phyloP scores from a whole-genome alignment of 2,329 filamentous ascomycete genomes.

The Cladosporium sp. region DNA sequence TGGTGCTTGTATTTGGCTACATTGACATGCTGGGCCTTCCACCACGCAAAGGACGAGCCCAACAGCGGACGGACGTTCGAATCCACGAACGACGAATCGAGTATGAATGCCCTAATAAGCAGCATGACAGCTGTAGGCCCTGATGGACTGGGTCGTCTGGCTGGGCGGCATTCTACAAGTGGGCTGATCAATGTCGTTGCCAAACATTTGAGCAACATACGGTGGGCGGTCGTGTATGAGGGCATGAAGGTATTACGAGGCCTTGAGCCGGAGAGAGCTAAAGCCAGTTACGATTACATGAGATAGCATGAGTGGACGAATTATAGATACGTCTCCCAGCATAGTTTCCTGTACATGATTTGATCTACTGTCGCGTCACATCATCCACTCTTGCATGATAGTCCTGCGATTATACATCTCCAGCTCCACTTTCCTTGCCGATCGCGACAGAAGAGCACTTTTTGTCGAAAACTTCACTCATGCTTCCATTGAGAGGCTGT shows the following conservation, averaged over 20 bases:
- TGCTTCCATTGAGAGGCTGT: no score
- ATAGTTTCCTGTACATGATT: no score
- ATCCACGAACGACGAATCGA: background rate
- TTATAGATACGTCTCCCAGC: no score
- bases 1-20: slow-evolving; percentile 61
- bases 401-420: no score
- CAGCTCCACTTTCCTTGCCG: no score
- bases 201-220: slow-evolving; percentile 51
- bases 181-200: slow-evolving; percentile 55
- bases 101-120: slow-evolving; percentile 42
- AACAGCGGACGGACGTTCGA: background rate
- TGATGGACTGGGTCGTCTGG: slow-evolving; percentile 31
- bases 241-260: slow-evolving; percentile 54
- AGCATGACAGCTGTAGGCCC: slow-evolving; percentile 38
- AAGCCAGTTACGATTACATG: slow-evolving; percentile 20
- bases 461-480: no score
- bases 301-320: background rate
- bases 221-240: slow-evolving; percentile 61
- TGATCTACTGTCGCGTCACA: no score
- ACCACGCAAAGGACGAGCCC: slow-evolving; percentile 37
- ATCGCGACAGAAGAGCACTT: no score
- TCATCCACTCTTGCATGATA: no score
- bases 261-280: slow-evolving; percentile 37
- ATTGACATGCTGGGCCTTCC: slow-evolving; percentile 55
- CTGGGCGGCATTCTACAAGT: slow-evolving; percentile 47